Evolutionary conservation across 2,329 filamentous ascomycete genomes (phyloP).

Genomic region (Zasmidium cellare): DNA sequence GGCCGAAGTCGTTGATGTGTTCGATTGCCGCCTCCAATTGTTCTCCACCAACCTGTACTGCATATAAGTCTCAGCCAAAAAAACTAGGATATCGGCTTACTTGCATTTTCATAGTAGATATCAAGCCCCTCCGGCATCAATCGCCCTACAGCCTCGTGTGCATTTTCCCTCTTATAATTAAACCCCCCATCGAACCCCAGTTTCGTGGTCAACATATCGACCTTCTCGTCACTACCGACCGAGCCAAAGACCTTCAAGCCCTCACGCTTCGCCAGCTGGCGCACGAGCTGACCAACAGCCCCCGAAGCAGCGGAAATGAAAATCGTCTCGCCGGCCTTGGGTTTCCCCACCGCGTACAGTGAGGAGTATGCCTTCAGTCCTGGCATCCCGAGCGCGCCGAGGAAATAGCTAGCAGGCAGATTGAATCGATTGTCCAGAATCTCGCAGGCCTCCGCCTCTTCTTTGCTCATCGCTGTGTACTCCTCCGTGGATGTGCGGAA

Average conservation of each 20-base stretch:
- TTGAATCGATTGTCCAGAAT: slow-evolving; percentile 66
- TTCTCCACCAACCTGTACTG: slow-evolving; percentile 58
- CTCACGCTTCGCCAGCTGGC: slow-evolving; percentile 79
- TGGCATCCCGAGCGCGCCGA: slow-evolving; percentile 77
- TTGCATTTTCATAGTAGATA: slow-evolving; percentile 73
- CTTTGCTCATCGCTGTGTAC: slow-evolving; percentile 61
- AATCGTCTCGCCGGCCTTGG: slow-evolving; percentile 76
- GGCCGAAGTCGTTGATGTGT: slow-evolving; percentile 63
- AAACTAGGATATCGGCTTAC: too few relatives aligned
- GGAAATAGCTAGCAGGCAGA: slow-evolving; percentile 66
- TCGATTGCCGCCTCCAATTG: slow-evolving; percentile 68
- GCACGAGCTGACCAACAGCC: slow-evolving; percentile 79
- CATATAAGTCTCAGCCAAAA: too few relatives aligned
- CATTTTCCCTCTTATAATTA: slow-evolving; percentile 84
- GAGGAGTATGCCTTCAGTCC: slow-evolving; percentile 74
- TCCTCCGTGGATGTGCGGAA: slow-evolving; percentile 46
- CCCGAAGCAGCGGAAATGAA: slow-evolving; percentile 79
- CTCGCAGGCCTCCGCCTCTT: slow-evolving; percentile 42
- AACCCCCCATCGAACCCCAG: slow-evolving; percentile 73
- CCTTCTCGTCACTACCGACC: slow-evolving; percentile 77
- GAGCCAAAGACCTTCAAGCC: slow-evolving; percentile 77
- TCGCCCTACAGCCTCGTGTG: slow-evolving; percentile 65
- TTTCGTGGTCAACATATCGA: slow-evolving; percentile 70
- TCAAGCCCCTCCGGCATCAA: slow-evolving; percentile 77
- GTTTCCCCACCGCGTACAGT: slow-evolving; percentile 73